Base-by-base conservation (phyloP, 768 basidiomycete genomes). In the Myochromella boudieri region DNA sequence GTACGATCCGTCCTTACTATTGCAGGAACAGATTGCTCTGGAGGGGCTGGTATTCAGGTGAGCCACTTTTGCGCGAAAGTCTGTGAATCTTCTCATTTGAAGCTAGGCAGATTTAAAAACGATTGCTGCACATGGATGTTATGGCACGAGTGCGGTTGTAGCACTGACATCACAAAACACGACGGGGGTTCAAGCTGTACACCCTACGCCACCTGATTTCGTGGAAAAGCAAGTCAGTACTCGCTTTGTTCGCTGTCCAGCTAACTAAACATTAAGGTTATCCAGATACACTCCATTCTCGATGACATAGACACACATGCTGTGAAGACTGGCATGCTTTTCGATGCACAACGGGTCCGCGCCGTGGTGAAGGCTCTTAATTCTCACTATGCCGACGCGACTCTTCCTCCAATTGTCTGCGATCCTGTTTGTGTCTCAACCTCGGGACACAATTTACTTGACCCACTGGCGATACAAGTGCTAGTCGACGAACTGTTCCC, bases 371-470 rank as follows among this genome's bases (percentile, higher is more conserved):
- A 63, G 1, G 68, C 77, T 9, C 72, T 94, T 33, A 74, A 63
- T 33, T 33, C 53, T 0, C 68, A 73, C 50, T 79, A 74, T 56
- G 42, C 55, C 14, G 27, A 47, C 4, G 51, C 58, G 9, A 49
- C 48, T 8, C 52, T 65, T 22, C 76, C 83, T 0, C 78, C 81
- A 1, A 67, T 94, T 15, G 79, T 95, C 21, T 81, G 90, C 50
- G 94, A 97, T 60, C 93, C 94, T 0, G 93, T 97, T 8, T 92
- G 85, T 58, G 88, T 95, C 1, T 91, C 91, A 3, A 95, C 94
- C 0, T 91, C 90, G 0, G 92, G 92, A 2, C 89, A 94, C 59
- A 80, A 75, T 6, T 74, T 97, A 1, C 73, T 97, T 7, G 73
- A 84, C 4, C 66, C 76, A 12, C 76, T 80, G 9, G 91, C 94